Conservation (phyloP, 495 filamentous ascomycete genomes). For the Letharia lupina region DNA sequence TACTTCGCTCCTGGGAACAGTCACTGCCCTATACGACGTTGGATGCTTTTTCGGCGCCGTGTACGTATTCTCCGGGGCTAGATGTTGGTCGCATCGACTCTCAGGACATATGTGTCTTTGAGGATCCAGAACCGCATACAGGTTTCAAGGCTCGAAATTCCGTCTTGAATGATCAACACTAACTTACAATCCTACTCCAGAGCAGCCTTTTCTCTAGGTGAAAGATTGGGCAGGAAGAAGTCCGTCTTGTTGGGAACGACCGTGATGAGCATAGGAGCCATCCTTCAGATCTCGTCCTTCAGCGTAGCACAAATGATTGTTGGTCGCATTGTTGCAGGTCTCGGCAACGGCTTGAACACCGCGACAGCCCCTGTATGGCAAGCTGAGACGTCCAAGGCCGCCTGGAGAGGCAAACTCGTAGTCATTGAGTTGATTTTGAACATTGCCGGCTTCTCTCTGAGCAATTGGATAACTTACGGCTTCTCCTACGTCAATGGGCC, state of each 20-base stretch:
- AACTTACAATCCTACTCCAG: conserved; percentile 28
- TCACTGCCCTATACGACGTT: conserved; percentile 59
- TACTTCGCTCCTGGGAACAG: conserved; percentile 44
- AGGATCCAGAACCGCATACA: neutral
- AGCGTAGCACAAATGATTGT: conserved; percentile 56
- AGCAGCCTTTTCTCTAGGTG: conserved; percentile 50
- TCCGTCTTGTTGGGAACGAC: conserved; percentile 46
- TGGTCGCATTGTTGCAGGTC: conserved; percentile 49
- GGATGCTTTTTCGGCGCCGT: conserved; percentile 19
- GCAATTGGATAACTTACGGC: conserved; percentile 53
- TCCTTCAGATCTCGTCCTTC: conserved; percentile 56
- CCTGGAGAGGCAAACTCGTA: conserved; percentile 52
- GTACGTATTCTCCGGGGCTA: neutral
- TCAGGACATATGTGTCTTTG: neutral
- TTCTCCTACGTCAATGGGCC: conserved; percentile 40
- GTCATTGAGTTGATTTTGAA: conserved; percentile 55
- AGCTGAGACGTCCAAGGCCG: conserved; percentile 50
- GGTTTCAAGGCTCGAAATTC: neutral
- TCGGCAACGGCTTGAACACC: conserved; percentile 61
- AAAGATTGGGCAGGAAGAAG: conserved; percentile 50
- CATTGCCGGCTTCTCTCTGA: conserved; percentile 47
- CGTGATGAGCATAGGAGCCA: conserved; percentile 53
- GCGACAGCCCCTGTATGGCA: conserved; percentile 59
- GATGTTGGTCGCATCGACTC: neutral
- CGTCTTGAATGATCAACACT: neutral